A percentile compares a stretch with the other conserved stretches of the same genome.
Evolutionary conservation across 2,329 filamentous ascomycete genomes (phyloP).

Genomic region (Monilinia vaccinii-corymbosi): DNA sequence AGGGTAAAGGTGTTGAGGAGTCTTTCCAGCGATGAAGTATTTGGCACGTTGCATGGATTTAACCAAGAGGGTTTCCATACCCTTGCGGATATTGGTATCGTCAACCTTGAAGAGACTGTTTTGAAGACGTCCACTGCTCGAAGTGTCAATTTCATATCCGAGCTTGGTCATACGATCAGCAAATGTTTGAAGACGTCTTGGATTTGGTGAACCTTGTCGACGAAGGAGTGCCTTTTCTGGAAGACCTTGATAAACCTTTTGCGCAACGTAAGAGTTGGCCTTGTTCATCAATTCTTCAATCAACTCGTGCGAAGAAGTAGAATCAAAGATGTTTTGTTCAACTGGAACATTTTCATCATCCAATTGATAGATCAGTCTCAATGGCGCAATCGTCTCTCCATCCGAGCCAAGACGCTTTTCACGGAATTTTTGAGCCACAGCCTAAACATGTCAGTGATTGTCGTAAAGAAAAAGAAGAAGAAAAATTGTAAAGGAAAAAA

Average conservation of each 20-base stretch:
- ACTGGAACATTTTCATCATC: constrained; percentile 98
- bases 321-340: constrained; percentile 92
- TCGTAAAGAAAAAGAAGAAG: too few species aligned
- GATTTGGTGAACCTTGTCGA: constrained; percentile 75
- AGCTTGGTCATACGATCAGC: constrained; percentile 87
- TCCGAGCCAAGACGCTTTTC: constrained; percentile 77
- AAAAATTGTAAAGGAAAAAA: too few species aligned
- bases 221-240: constrained; percentile 91
- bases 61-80: constrained; percentile 91
- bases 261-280: constrained; percentile 80
- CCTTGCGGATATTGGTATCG: constrained; percentile 82
- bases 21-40: constrained; percentile 81
- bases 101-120: constrained; percentile 93
- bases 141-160: constrained; percentile 80
- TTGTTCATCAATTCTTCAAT: constrained; percentile 94
- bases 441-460: constrained; percentile 35
- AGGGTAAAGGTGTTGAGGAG: constrained; percentile 64
- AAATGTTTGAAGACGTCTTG: constrained; percentile 81
- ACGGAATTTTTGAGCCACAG: constrained; percentile 81
- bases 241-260: constrained; percentile 68
- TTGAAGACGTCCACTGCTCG: constrained; percentile 83
- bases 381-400: constrained; percentile 68
- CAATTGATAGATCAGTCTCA: constrained; percentile 84
- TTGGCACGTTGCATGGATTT: constrained; percentile 96
- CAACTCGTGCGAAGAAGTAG: constrained; percentile 78